These are phyloP conservation scores for Apiotrichum akiyoshidainum DNA, from an alignment of 1,284 basidiomycete genomes.

Conservation along the genomic window DNA sequence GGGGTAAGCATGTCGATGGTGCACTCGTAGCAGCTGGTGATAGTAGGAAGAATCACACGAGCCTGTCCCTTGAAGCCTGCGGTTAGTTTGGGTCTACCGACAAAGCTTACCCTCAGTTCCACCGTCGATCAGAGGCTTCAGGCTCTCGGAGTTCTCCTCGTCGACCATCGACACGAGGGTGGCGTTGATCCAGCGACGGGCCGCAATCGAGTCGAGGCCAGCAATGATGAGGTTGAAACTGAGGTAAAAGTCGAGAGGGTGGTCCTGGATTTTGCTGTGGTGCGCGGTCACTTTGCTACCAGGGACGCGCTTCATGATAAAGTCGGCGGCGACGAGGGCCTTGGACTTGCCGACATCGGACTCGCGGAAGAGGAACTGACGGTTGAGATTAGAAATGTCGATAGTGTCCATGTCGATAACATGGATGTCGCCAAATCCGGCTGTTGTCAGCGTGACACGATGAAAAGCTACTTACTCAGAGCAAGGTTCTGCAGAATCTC, in stretches of 20 bases:
- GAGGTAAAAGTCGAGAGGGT: constrained; percentile 91
- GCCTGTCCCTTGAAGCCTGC: constrained; percentile 97
- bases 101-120: constrained; percentile 80
- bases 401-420: constrained; percentile 99
- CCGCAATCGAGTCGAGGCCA: constrained; percentile 95
- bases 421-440: constrained; percentile 96
- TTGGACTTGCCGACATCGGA: constrained; percentile 89
- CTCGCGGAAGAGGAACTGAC: constrained; percentile 90
- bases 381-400: constrained; percentile 96
- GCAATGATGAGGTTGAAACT: constrained; percentile 97
- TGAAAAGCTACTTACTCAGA: constrained; percentile 52
- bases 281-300: constrained; percentile 95
- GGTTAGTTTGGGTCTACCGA: neutral
- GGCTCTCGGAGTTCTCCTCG: constrained; percentile 79
- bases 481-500: constrained; percentile 93
- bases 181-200: constrained; percentile 97
- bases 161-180: constrained; percentile 94
- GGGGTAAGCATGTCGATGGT: constrained; percentile 98
- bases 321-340: constrained; percentile 89
- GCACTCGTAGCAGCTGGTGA: constrained; percentile 97
- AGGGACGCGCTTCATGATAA: constrained; percentile 89
- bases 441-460: constrained; percentile 40
- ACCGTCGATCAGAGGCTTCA: constrained; percentile 98
- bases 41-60: constrained; percentile 90
- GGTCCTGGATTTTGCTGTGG: constrained; percentile 97